These are phyloP conservation scores for Euphorbia schlechtendalii DNA, from an alignment of 441 rosid species.

Conservation along the genomic window DNA sequence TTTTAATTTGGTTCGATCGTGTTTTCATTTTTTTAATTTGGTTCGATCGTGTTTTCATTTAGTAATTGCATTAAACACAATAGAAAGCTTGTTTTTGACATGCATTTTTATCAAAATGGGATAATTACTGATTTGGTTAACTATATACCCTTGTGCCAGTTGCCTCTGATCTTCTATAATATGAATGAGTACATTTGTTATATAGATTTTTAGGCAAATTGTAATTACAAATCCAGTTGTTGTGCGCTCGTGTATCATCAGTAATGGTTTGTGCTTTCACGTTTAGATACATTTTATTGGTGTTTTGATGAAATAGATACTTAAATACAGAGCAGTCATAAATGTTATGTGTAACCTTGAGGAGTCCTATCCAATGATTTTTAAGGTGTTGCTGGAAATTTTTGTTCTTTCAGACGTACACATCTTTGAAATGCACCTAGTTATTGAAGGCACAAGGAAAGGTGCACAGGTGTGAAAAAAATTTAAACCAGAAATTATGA, in stretches of 20 bases:
- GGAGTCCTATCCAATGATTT: not conserved
- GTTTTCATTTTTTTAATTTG: not conserved
- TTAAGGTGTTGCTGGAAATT: not conserved
- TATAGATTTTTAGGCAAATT: no score
- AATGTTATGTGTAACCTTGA: not conserved
- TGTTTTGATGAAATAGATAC: not conserved
- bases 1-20: not conserved
- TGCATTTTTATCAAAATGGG: not conserved
- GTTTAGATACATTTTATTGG: not conserved
- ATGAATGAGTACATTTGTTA: not conserved
- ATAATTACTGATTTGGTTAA: not conserved
- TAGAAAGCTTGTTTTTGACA: not conserved
- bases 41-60: not conserved
- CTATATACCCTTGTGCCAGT: not conserved
- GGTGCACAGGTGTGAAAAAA: no score
- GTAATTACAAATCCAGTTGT: not conserved
- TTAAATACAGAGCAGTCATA: not conserved
- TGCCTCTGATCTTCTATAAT: not conserved
- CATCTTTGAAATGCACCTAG: not conserved
- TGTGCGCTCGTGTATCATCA: not conserved
- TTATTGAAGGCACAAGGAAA: no score
- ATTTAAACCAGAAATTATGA: no score
- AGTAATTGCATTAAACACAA: not conserved
- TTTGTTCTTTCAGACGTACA: not conserved
- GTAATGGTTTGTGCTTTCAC: not conserved